A percentile compares a stretch with the other conserved stretches of the same genome.
These are phyloP conservation scores for Fusarium duplospermum DNA, from an alignment of 2,329 filamentous ascomycete genomes.

Conservation along the genomic window DNA sequence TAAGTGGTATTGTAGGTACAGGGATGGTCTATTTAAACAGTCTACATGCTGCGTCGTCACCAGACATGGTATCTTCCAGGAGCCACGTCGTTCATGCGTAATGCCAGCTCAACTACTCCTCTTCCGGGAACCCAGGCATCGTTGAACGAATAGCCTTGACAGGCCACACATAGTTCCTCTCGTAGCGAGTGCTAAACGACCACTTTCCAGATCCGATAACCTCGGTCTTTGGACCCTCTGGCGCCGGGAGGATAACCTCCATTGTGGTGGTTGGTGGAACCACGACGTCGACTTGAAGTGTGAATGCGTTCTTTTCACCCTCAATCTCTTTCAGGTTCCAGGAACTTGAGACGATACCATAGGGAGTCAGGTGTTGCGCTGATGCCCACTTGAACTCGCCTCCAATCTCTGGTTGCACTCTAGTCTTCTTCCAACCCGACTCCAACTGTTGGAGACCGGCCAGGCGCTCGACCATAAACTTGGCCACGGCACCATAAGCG, in stretches of 20 bases:
- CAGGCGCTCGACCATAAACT: slow-evolving; percentile 50
- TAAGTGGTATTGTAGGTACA: background rate
- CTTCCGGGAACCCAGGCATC: background rate
- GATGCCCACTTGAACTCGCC: slow-evolving; percentile 36
- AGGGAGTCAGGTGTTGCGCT: slow-evolving; percentile 36
- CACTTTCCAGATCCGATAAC: slow-evolving; percentile 33
- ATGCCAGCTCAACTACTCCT: background rate
- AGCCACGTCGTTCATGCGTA: background rate
- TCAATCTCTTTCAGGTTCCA: slow-evolving; percentile 34
- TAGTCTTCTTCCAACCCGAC: slow-evolving; percentile 42
- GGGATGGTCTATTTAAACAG: background rate
- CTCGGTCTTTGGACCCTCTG: slow-evolving; percentile 12
- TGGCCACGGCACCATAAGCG: slow-evolving; percentile 53
- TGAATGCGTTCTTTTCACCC: background rate
- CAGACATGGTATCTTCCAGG: background rate
- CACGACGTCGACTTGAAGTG: slow-evolving; percentile 21
- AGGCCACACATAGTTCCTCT: slow-evolving; percentile 11
- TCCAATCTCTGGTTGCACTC: slow-evolving; percentile 28
- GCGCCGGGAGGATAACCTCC: slow-evolving; percentile 34
- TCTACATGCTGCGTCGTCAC: background rate
- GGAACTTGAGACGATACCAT: slow-evolving; percentile 34
- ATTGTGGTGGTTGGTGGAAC: slow-evolving; percentile 33
- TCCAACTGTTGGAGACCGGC: slow-evolving; percentile 38
- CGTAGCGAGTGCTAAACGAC: slow-evolving; percentile 15
- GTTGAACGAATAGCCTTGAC: slow-evolving; percentile 11